Evolutionary conservation across 179 eudicot species (phyloP).

Genomic region (Spergularia azorica): DNA sequence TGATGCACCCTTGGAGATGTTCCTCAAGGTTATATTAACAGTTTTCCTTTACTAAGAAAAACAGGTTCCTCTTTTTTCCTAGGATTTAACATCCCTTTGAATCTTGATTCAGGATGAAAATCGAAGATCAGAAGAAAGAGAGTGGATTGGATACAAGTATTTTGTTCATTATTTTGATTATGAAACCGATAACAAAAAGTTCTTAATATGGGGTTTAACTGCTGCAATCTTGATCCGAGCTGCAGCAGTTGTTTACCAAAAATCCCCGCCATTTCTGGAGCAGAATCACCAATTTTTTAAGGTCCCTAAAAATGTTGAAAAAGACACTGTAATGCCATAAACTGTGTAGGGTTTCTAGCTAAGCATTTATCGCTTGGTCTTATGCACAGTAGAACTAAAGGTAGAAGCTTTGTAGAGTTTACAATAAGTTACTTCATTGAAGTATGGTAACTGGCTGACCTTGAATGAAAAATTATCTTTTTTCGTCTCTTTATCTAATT

Average conservation of each 20-base stretch:
- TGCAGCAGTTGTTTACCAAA: slow-evolving; percentile 86
- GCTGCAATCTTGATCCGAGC: slow-evolving; percentile 92
- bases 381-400: slow-evolving; percentile 24
- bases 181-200: slow-evolving; percentile 55
- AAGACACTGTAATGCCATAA: slow-evolving; percentile 54
- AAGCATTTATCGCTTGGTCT: slow-evolving; percentile 1
- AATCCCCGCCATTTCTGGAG: slow-evolving; percentile 71
- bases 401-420: slow-evolving; percentile 3
- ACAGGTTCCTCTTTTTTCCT: not conserved
- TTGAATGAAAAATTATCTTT: slow-evolving; percentile 1
- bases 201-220: slow-evolving; percentile 89
- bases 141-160: slow-evolving; percentile 86
- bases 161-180: slow-evolving; percentile 81
- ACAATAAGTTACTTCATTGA: not conserved
- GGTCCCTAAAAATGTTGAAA: slow-evolving; percentile 44
- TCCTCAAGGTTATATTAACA: slow-evolving; percentile 59
- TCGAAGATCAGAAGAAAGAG: slow-evolving; percentile 74
- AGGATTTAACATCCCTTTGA: not conserved
- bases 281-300: slow-evolving; percentile 65
- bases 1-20: slow-evolving; percentile 95
- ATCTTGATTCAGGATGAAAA: slow-evolving; percentile 68
- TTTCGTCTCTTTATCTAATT: not conserved
- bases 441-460: slow-evolving; percentile 3
- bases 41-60: slow-evolving; percentile 1
- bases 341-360: slow-evolving; percentile 1